A percentile compares a stretch with the other conserved stretches of the same genome.
Evolutionary conservation across 352 stramenopile genomes (phyloP).

Genomic region (Thalassiosira sp.): DNA sequence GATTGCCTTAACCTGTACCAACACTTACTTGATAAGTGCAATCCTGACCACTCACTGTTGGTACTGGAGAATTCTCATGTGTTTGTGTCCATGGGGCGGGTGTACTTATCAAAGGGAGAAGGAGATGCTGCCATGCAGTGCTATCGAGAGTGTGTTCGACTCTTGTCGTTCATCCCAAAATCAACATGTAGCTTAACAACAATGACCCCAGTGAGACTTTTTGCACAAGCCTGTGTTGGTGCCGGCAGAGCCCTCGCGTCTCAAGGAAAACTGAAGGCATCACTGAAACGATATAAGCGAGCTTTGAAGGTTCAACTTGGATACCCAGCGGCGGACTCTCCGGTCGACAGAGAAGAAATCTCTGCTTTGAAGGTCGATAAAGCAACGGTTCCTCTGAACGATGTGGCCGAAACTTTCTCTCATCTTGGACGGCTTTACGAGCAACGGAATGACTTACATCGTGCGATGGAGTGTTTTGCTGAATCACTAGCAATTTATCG

Average conservation of each 20-base stretch:
- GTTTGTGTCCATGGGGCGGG: constrained; percentile 8
- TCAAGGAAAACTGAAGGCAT: constrained; percentile 18
- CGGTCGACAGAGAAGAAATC: not conserved
- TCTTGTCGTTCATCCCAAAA: constrained; percentile 9
- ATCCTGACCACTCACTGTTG: not conserved
- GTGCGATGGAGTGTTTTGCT: constrained; percentile 5
- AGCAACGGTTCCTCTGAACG: constrained; percentile 9
- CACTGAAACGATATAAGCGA: constrained; percentile 16
- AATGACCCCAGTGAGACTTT: not conserved
- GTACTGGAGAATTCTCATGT: constrained; percentile 7
- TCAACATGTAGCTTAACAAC: not conserved
- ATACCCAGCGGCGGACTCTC: not conserved
- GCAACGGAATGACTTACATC: not conserved
- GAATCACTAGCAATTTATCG: constrained; percentile 9
- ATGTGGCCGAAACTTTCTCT: constrained; percentile 23
- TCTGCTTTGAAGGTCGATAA: not conserved
- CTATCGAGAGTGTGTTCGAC: constrained; percentile 14
- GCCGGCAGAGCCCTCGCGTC: constrained; percentile 19
- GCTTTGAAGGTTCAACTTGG: constrained; percentile 18
- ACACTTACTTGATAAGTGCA: not conserved
- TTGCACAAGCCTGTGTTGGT: constrained; percentile 24
- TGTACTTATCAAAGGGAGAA: constrained; percentile 15
- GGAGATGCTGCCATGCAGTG: constrained; percentile 10
- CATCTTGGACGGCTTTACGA: constrained; percentile 19
- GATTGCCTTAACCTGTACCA: constrained; percentile 14